phyloP scores from a whole-genome alignment of 1,139 yeast genomes.

The Debaryomyces sp. region DNA sequence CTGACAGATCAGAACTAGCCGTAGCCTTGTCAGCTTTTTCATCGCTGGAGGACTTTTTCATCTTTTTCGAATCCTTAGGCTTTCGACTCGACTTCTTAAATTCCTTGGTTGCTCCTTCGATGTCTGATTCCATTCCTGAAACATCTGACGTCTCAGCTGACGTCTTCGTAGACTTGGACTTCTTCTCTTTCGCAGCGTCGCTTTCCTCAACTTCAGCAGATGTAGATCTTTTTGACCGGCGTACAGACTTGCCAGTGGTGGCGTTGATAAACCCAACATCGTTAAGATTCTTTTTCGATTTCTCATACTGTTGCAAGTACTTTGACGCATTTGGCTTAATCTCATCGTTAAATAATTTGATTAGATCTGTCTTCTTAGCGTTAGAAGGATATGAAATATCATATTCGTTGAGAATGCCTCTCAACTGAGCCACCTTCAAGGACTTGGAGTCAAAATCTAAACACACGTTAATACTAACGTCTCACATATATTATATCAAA shows the following conservation, averaged over 20 bases:
- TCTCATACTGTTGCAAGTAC: conserved; percentile 25
- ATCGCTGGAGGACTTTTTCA: not conserved
- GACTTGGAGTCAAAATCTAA: conserved; percentile 64
- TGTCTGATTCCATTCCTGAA: not conserved
- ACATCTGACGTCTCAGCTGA: not conserved
- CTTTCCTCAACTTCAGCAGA: not conserved
- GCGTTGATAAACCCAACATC: conserved; percentile 24
- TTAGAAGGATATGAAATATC: conserved; percentile 58
- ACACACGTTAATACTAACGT: conserved; percentile 6
- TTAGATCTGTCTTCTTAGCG: conserved; percentile 63
- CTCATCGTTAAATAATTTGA: conserved; percentile 52
- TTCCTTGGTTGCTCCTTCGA: not conserved
- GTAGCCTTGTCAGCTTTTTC: not conserved
- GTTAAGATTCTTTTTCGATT: conserved; percentile 20
- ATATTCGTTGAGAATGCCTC: conserved; percentile 61
- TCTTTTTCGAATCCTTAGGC: not conserved
- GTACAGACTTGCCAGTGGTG: conserved; percentile 1
- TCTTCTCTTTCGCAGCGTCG: not conserved
- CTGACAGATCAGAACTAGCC: not conserved
- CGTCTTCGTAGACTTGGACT: not conserved
- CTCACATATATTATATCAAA: not conserved
- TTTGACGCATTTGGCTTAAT: conserved; percentile 43
- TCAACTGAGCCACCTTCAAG: conserved; percentile 63
- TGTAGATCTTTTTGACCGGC: not conserved
- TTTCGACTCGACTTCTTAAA: conserved; percentile 4